A percentile compares a stretch with the other conserved stretches of the same genome.
These are phyloP conservation scores for Trichosporon coremiiforme DNA, from an alignment of 1,284 basidiomycete genomes.

Conservation along the genomic window DNA sequence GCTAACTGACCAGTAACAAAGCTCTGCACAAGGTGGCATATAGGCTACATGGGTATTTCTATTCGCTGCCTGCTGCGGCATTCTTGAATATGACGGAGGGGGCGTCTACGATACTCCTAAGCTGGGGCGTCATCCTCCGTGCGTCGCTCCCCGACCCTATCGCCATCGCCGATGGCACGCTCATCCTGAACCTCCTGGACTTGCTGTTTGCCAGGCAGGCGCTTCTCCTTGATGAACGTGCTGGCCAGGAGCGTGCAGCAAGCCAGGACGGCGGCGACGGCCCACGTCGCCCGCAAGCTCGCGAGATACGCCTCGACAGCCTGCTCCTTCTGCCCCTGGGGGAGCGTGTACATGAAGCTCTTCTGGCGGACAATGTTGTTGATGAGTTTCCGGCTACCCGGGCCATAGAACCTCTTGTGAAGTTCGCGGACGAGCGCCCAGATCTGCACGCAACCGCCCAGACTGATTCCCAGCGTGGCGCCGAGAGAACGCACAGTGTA, in stretches of 20 bases:
- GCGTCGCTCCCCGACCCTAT: not conserved
- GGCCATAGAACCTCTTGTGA: slow-evolving; percentile 27
- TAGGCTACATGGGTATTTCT: not conserved
- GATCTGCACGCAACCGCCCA: slow-evolving; percentile 52
- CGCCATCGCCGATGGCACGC: not conserved
- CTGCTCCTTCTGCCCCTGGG: slow-evolving; percentile 29
- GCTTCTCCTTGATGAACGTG: slow-evolving; percentile 29
- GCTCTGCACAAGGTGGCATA: not conserved
- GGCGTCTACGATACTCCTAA: not conserved
- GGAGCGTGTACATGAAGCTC: slow-evolving; percentile 45
- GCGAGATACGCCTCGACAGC: slow-evolving; percentile 51
- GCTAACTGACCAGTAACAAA: not conserved
- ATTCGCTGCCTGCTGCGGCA: not conserved
- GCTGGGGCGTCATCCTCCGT: not conserved
- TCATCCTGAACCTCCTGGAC: too few species aligned
- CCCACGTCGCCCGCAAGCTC: slow-evolving; percentile 42
- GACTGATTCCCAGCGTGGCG: slow-evolving; percentile 50
- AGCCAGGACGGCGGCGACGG: slow-evolving; percentile 36
- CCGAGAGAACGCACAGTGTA: slow-evolving; percentile 55
- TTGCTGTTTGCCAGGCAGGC: slow-evolving; percentile 28
- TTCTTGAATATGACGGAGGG: not conserved
- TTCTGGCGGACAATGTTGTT: slow-evolving; percentile 53
- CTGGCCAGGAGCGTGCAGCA: slow-evolving; percentile 40
- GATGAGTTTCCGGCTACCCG: slow-evolving; percentile 35
- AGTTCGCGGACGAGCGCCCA: slow-evolving; percentile 42